Evolutionary conservation across 2,329 filamentous ascomycete species (phyloP).

Genomic region (Xylariaceae sp.): DNA sequence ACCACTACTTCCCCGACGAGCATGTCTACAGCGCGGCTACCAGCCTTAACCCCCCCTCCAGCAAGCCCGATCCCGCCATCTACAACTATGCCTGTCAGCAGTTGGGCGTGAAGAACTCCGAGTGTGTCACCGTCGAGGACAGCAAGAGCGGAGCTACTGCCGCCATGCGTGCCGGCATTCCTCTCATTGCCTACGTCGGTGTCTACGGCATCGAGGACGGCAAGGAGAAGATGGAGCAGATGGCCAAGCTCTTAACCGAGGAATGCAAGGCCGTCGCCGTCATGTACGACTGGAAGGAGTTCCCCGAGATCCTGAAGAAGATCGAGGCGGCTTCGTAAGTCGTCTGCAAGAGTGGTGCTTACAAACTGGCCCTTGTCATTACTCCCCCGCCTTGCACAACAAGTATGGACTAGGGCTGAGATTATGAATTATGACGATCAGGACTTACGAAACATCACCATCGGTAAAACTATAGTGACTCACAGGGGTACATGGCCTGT

Average conservation of each 20-base stretch:
- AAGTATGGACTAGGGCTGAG: no score
- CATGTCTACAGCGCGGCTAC: constrained; percentile 69
- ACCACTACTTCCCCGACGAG: constrained; percentile 63
- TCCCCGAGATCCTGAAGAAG: constrained; percentile 35
- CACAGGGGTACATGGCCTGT: constrained; percentile 8
- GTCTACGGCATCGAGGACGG: constrained; percentile 43
- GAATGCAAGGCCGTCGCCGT: constrained; percentile 47
- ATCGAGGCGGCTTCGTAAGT: constrained; percentile 32
- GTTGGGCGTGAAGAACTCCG: constrained; percentile 59
- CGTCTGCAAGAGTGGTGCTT: constrained; percentile 10
- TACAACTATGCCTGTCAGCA: constrained; percentile 66
- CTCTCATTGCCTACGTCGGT: constrained; percentile 69
- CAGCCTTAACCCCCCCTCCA: constrained; percentile 62
- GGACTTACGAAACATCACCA: constrained; percentile 10
- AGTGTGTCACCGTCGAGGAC: constrained; percentile 70
- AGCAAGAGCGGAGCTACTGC: constrained; percentile 67
- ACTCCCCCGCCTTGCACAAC: constrained; percentile 2
- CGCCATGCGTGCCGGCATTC: constrained; percentile 65
- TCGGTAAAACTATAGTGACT: constrained; percentile 11
- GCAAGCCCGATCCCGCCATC: constrained; percentile 72
- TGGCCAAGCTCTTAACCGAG: constrained; percentile 50
- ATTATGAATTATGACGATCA: constrained; percentile 18
- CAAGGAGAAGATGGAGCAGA: constrained; percentile 50
- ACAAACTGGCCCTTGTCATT: not conserved
- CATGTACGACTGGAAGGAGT: constrained; percentile 45